These are phyloP conservation scores for Gyrodon lividus DNA, from an alignment of 768 basidiomycete species.

Conservation along the genomic window DNA sequence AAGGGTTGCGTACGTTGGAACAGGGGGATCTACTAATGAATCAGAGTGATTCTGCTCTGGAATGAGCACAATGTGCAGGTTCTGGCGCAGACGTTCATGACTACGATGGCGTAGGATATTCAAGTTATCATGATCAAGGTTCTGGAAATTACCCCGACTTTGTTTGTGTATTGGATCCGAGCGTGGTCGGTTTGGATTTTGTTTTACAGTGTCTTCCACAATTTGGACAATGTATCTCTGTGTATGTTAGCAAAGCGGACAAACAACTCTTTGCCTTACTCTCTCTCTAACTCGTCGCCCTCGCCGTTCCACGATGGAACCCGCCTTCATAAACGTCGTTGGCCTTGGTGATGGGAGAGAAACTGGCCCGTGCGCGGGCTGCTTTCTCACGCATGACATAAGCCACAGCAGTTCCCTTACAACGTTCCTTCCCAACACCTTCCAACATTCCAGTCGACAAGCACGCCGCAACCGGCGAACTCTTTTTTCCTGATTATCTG, in stretches of 20 bases:
- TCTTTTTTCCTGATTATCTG: conserved; percentile 11
- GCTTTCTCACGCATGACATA: conserved; percentile 47
- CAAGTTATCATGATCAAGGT: neutral
- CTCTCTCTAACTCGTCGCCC: conserved; percentile 30
- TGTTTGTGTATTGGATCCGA: conserved; percentile 40
- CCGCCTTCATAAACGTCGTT: conserved; percentile 12
- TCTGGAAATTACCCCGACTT: conserved; percentile 16
- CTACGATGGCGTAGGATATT: neutral
- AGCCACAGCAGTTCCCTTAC: conserved; percentile 52
- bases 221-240: conserved; percentile 65
- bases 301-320: conserved; percentile 28
- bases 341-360: conserved; percentile 25
- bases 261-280: conserved; percentile 37
- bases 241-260: conserved; percentile 61
- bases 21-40: neutral
- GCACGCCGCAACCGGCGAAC: conserved; percentile 18
- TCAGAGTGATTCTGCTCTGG: neutral
- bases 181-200: conserved; percentile 49
- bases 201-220: conserved; percentile 74
- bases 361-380: conserved; percentile 57
- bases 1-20: neutral
- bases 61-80: neutral
- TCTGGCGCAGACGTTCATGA: neutral
- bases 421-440: conserved; percentile 33
- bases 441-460: conserved; percentile 24